Base-by-base conservation (phyloP, 805 yeast genomes). In the Starmera quercuum region DNA sequence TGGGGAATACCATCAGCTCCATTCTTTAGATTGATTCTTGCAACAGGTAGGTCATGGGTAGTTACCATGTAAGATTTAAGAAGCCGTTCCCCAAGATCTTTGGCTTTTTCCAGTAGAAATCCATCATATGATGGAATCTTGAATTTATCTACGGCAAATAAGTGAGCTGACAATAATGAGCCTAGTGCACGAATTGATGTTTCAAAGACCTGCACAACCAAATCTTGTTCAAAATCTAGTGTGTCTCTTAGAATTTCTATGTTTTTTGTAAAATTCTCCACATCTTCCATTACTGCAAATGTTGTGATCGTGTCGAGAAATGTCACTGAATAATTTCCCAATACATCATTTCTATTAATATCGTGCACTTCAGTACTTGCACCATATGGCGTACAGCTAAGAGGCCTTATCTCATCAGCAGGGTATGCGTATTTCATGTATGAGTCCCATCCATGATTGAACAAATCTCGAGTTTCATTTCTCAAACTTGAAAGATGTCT, bases 121-220 rank as follows among this genome's bases (percentile, higher is more conserved):
- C 94, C 94, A 48, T 83, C 75, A 52, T 88, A 86, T 0, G 54
- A 52, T 2, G 51, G 52, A 2, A 66, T 48, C 10, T 53, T 39
- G 41, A 59, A 56, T 30, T 47, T 47, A 16, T 53, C 54, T 4
- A 48, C 47, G 0, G 85, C 83, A 47, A 73, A 81, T 29, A 85
- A 59, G 58, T 88, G 97, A 0, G 85, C 75, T 2, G 90, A 78
- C 16, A 88, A 50, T 20, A 88, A 61, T 0, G 95, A 86, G 0
- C 97, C 97, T 18, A 88, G 51, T 2, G 84, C 73, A 26, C 97
- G 59, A 13, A 90, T 88, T 5, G 86, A 75, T 4, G 83, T 71
- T 54, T 88, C 97, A 54, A 88, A 88, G 1, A 88, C 94, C 50
- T 88, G 97, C 0, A 88, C 80, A 2, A 78, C 74, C 8, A 86